Conservation (phyloP, 805 yeast genomes). For the Candida nitratophila region DNA sequence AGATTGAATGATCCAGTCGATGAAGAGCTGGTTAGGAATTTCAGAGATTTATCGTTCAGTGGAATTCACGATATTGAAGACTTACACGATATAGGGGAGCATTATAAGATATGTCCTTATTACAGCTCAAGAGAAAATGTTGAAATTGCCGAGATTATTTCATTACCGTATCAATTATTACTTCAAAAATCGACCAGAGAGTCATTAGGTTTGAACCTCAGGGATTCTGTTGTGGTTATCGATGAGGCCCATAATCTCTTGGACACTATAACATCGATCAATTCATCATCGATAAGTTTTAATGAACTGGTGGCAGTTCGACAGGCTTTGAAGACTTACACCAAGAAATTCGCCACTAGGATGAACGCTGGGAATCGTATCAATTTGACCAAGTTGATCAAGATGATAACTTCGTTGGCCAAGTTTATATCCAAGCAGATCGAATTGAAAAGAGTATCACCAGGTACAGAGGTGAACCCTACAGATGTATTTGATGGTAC, state of each 20-base stretch:
- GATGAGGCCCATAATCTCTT: constrained; percentile 91
- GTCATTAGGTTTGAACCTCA: constrained; percentile 49
- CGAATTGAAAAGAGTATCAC: constrained; percentile 24
- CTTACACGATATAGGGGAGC: constrained; percentile 50
- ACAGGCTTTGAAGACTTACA: constrained; percentile 46
- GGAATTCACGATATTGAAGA: constrained; percentile 76
- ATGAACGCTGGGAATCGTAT: constrained; percentile 69
- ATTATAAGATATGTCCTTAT: constrained; percentile 67
- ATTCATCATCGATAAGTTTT: constrained; percentile 52
- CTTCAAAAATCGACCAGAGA: constrained; percentile 55
- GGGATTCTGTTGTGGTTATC: constrained; percentile 63
- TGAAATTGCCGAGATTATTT: constrained; percentile 60
- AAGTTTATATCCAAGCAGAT: constrained; percentile 34
- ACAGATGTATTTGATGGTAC: constrained; percentile 49
- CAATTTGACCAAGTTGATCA: constrained; percentile 55
- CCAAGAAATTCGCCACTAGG: constrained; percentile 51
- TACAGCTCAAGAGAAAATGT: constrained; percentile 60
- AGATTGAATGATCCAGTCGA: constrained; percentile 25
- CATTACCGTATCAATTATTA: constrained; percentile 80
- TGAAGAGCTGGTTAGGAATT: constrained; percentile 28
- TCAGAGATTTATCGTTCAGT: constrained; percentile 50
- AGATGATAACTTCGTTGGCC: constrained; percentile 45
- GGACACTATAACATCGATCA: constrained; percentile 65
- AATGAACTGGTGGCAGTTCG: constrained; percentile 40
- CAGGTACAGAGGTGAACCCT: constrained; percentile 49